Evolutionary conservation across 2,329 filamentous ascomycete genomes (phyloP).

Genomic region (Neodidymelliopsis sp.): DNA sequence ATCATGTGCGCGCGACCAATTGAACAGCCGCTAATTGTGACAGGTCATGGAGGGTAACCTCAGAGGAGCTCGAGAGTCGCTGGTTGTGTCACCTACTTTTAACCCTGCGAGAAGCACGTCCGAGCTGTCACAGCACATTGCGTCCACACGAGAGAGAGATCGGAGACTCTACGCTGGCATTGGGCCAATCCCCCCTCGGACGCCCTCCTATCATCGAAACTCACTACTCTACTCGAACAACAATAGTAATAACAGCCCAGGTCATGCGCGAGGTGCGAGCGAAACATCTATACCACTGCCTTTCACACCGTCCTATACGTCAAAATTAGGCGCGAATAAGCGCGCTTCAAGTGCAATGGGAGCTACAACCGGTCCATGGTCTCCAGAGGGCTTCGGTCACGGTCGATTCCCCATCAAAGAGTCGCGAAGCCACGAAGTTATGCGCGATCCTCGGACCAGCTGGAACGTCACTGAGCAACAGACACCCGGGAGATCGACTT

Average conservation of each 20-base stretch:
- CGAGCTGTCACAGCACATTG: conserved; percentile 45
- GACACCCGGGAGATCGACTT: conserved; percentile 44
- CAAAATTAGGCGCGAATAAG: conserved; percentile 38
- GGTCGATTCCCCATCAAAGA: conserved; percentile 48
- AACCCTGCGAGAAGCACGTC: conserved; percentile 48
- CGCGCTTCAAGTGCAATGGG: conserved; percentile 51
- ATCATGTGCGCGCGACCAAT: conserved; percentile 1
- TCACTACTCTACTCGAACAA: conserved; percentile 38
- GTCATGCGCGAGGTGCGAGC: conserved; percentile 51
- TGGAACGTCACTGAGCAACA: conserved; percentile 36
- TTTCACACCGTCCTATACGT: conserved; percentile 41
- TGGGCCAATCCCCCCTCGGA: conserved; percentile 46
- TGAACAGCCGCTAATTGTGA: conserved; percentile 32
- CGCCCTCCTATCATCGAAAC: conserved; percentile 38
- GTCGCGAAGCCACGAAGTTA: conserved; percentile 50
- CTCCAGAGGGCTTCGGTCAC: conserved; percentile 44
- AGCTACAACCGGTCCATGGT: conserved; percentile 47
- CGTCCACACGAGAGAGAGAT: conserved; percentile 46
- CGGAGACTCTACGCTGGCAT: conserved; percentile 46
- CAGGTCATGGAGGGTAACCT: conserved; percentile 95
- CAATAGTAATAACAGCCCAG: conserved; percentile 36
- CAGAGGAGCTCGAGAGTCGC: conserved; percentile 75
- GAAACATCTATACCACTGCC: conserved; percentile 51
- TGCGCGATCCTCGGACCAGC: conserved; percentile 43
- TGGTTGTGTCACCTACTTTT: conserved; percentile 63